A percentile compares a stretch with the other conserved stretches of the same genome.
Evolutionary conservation across 179 eudicot genomes (phyloP).

Genomic region (Beta corolliflora): DNA sequence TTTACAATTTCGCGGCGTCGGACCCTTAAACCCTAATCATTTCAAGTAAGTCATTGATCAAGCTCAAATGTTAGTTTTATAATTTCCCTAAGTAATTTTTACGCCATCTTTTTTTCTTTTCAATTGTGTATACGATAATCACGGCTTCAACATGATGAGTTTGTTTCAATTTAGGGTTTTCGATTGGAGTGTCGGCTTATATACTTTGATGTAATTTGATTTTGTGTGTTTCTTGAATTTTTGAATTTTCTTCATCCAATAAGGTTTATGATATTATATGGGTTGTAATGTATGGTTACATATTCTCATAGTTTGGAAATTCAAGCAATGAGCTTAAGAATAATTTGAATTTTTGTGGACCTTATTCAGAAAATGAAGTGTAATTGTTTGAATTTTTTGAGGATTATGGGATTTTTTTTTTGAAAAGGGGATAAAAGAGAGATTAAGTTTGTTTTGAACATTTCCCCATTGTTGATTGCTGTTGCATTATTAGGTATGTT

Average conservation of each 20-base stretch:
- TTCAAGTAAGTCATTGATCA: background rate
- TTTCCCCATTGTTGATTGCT: background rate
- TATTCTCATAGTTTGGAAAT: background rate
- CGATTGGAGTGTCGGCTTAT: background rate
- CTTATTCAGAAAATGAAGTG: background rate
- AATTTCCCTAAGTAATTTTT: background rate
- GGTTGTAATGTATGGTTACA: background rate
- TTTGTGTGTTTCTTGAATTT: background rate
- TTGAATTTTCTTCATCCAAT: background rate
- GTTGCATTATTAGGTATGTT: background rate
- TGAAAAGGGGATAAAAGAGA: background rate
- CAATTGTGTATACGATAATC: background rate
- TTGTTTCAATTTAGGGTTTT: background rate
- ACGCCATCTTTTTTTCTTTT: background rate
- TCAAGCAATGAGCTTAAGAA: background rate
- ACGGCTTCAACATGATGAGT: background rate
- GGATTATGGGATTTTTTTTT: background rate
- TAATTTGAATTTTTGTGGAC: background rate
- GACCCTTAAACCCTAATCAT: background rate
- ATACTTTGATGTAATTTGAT: background rate
- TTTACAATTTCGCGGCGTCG: background rate
- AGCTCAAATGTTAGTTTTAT: background rate
- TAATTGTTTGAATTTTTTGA: background rate
- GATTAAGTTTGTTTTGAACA: background rate
- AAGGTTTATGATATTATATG: background rate